Evolutionary conservation across 2,329 filamentous ascomycete species (phyloP), one percentile per base, ranked within the genome.

Genomic region (Fusarium armeniacum): DNA sequence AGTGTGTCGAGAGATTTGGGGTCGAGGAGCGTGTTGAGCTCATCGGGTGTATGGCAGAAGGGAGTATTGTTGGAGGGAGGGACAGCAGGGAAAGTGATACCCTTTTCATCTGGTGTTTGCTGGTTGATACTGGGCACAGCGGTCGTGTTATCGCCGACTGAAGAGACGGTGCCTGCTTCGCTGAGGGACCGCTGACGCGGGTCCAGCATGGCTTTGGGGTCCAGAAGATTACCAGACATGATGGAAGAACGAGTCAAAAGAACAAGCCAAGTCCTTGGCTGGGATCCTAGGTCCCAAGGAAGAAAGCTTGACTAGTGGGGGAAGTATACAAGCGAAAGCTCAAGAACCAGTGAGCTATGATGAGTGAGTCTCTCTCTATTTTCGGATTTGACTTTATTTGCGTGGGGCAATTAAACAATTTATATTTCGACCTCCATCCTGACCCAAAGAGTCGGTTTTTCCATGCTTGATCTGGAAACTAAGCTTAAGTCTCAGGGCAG

Each of bases 141-240:
- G 2, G 67, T 70, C 18, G 67, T 67, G 13, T 61, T 62, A 32
- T 61, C 49, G 9, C 51, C 11, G 5, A 59, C 13, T 13, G 61
- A 53, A 6, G 62, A 62, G 11, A 67, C 35, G 1, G 67, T 70
- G 24, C 47, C 67, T 26, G 46, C 67, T 24, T 70, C 53, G n/a
- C 67, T 70, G 16, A 62, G 50, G 24, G 67, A 70, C 32, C 51
- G 58, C 49, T 70, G 67, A 18, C 62, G 67, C 7, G 62, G 67
- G 32, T 70, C 67, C 28, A 53, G 28, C 35, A 69, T 30, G 24
- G 67, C 50, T 40, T 69, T 70, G 5, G 67, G 67, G 47, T 70
- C 67, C 18, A 70, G 67, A 16, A 67, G n/a, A 50, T 62, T 62
- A 56, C 43, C 58, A 46, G 67, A 59, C 67, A 69, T 69, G 41